Percentiles rank a stretch among this genome's conserved stretches.
phyloP scores from a whole-genome alignment of 1,139 yeast genomes.

The Insectozyma bohioensis region DNA sequence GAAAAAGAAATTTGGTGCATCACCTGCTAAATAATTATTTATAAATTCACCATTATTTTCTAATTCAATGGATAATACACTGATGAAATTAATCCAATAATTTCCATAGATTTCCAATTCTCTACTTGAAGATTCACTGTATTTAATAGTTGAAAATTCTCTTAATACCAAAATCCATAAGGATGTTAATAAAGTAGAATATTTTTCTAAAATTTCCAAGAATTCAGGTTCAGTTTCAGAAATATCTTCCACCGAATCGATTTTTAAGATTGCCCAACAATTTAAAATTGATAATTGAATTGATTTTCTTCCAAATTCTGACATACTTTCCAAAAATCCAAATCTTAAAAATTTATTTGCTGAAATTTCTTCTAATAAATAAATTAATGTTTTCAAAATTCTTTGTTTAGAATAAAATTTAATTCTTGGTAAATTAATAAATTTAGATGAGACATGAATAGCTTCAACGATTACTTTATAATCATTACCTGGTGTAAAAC shows the following conservation, averaged over 20 bases:
- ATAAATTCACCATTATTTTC: slow-evolving; percentile 50
- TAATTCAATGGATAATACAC: slow-evolving; percentile 70
- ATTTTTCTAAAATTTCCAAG: slow-evolving; percentile 51
- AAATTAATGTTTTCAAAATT: slow-evolving; percentile 65
- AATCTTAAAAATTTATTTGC: slow-evolving; percentile 43
- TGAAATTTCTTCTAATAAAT: slow-evolving; percentile 64
- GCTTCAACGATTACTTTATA: slow-evolving; percentile 78
- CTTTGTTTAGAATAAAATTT: slow-evolving; percentile 56
- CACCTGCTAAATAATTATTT: slow-evolving; percentile 46
- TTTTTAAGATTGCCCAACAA: slow-evolving; percentile 84
- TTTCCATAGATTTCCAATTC: slow-evolving; percentile 59
- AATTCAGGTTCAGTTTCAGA: slow-evolving; percentile 37
- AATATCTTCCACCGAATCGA: slow-evolving; percentile 41
- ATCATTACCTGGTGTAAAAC: slow-evolving; percentile 75
- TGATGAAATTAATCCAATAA: slow-evolving; percentile 79
- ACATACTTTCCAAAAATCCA: slow-evolving; percentile 43
- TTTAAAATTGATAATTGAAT: slow-evolving; percentile 72
- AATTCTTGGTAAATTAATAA: slow-evolving; percentile 53
- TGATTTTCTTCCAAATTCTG: slow-evolving; percentile 58
- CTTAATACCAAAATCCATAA: slow-evolving; percentile 77
- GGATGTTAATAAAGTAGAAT: slow-evolving; percentile 62
- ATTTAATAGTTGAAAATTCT: slow-evolving; percentile 70
- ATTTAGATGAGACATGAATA: slow-evolving; percentile 74
- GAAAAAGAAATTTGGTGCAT: slow-evolving; percentile 73
- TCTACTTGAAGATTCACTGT: slow-evolving; percentile 47